Evolutionary conservation across 129 eudicot species (phyloP).

Genomic region (Flaveria linearis): DNA sequence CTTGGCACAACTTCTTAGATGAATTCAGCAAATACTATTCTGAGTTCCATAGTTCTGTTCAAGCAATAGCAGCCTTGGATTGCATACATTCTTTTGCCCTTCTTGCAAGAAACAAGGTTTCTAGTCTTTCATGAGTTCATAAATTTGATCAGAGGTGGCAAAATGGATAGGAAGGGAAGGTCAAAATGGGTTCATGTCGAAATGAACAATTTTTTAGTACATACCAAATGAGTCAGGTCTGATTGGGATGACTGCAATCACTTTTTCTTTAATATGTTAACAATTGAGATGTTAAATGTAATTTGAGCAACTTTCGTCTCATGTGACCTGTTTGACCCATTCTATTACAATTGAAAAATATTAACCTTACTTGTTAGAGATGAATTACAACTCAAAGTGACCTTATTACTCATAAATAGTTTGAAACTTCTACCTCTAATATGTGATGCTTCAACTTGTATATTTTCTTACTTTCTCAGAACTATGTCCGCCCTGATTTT

Average conservation of each 20-base stretch:
- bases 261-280: neutral
- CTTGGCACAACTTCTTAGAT: constrained; percentile 75
- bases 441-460: constrained; percentile 14
- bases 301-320: neutral
- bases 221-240: neutral
- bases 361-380: neutral
- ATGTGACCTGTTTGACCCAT: neutral
- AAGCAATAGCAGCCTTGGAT: constrained; percentile 90
- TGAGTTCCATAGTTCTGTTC: constrained; percentile 89
- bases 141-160: neutral
- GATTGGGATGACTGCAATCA: neutral
- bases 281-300: neutral
- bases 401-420: neutral
- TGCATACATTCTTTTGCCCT: constrained; percentile 81
- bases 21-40: constrained; percentile 61
- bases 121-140: neutral
- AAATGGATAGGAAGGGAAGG: neutral
- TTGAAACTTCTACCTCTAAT: neutral
- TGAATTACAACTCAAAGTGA: neutral
- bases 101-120: constrained; percentile 82
- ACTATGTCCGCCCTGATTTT: constrained; percentile 71
- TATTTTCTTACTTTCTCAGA: constrained; percentile 40
- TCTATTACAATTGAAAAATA: neutral
- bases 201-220: neutral
- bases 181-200: neutral